Percentiles rank a stretch among this genome's conserved stretches.
phyloP scores from a whole-genome alignment of 2,329 filamentous ascomycete genomes.

The Fusarium sp. region DNA sequence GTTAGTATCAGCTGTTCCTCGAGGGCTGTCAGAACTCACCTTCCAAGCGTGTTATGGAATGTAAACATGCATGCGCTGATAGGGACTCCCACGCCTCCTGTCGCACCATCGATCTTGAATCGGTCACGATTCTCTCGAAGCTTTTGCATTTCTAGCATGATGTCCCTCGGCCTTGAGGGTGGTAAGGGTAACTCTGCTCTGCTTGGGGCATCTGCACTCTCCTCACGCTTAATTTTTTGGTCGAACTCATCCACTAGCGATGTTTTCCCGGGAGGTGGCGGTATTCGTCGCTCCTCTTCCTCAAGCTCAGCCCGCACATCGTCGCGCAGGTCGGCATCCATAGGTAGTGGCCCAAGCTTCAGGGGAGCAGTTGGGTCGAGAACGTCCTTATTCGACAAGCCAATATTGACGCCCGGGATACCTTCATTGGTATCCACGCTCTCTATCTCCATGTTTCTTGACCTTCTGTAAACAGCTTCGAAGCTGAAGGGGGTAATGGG shows the following conservation, averaged over 20 bases:
- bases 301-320: constrained; percentile 89
- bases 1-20: constrained; percentile 18
- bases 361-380: constrained; percentile 67
- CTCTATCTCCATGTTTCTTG: constrained; percentile 69
- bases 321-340: constrained; percentile 82
- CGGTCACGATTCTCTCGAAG: constrained; percentile 92
- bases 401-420: constrained; percentile 70
- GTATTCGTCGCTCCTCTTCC: constrained; percentile 82
- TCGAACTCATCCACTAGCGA: constrained; percentile 89
- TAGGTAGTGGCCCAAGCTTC: constrained; percentile 81
- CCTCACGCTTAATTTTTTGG: constrained; percentile 86
- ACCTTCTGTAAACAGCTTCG: constrained; percentile 65
- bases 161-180: constrained; percentile 86
- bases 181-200: constrained; percentile 86
- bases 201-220: constrained; percentile 82
- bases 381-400: constrained; percentile 68
- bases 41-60: constrained; percentile 95
- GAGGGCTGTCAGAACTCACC: constrained; percentile 59
- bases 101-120: constrained; percentile 86
- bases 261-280: constrained; percentile 74
- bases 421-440: constrained; percentile 71
- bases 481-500: constrained; percentile 72
- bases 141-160: constrained; percentile 93
- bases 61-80: constrained; percentile 97
- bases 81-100: constrained; percentile 82